phyloP scores from a whole-genome alignment of 495 filamentous ascomycete genomes.

The Wilcoxina mikolae region DNA sequence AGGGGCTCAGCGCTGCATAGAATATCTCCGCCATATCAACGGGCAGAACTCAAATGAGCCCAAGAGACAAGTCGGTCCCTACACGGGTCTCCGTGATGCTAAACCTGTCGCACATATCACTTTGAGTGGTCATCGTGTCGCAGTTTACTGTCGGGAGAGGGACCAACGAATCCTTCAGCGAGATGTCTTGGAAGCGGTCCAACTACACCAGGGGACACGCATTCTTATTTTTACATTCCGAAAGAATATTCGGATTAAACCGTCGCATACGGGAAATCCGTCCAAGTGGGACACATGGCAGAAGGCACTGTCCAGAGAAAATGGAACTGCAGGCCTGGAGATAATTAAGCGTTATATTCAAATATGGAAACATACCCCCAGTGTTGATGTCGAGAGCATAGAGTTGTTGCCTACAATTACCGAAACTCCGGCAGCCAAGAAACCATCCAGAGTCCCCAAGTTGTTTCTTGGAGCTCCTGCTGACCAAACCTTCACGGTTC shows the following conservation, averaged over 20 bases:
- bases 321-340: neutral
- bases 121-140: neutral
- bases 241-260: neutral
- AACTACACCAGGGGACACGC: neutral
- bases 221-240: conserved; percentile 1
- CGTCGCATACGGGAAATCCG: neutral
- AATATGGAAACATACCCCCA: neutral
- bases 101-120: neutral
- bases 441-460: neutral
- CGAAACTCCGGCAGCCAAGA: neutral
- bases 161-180: neutral
- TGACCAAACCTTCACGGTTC: neutral
- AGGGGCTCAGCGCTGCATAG: neutral
- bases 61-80: neutral
- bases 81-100: no score
- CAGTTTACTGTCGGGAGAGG: neutral
- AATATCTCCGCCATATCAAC: neutral
- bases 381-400: conserved; percentile 2
- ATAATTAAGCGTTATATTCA: neutral
- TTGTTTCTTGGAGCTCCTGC: neutral
- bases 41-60: neutral
- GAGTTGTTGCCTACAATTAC: neutral
- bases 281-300: neutral
- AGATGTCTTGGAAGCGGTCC: neutral
- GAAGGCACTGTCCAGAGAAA: neutral